phyloP scores from a whole-genome alignment of 495 filamentous ascomycete species.

The Penicillium subrubescens region DNA sequence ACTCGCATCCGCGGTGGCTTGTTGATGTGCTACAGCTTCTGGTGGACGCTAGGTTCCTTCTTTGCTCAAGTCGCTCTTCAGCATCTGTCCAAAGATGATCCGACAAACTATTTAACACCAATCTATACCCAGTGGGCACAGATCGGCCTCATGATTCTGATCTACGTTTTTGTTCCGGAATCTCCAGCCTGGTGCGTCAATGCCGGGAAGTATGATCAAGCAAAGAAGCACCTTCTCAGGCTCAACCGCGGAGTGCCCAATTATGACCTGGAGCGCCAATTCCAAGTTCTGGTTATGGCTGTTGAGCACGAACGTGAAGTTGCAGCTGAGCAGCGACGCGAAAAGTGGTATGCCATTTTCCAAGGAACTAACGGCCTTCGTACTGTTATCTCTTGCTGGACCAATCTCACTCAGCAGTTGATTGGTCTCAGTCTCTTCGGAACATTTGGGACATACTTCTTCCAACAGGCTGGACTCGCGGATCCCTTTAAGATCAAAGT shows the following conservation, averaged over 20 bases:
- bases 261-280: neutral
- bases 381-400: neutral
- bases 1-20: neutral
- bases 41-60: neutral
- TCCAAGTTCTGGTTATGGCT: neutral
- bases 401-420: neutral
- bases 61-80: neutral
- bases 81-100: neutral
- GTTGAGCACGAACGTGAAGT: neutral
- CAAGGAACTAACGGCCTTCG: neutral
- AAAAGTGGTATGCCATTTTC: neutral
- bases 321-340: neutral
- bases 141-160: neutral
- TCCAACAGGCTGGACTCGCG: neutral
- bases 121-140: neutral
- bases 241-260: neutral
- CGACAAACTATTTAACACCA: neutral
- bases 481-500: neutral
- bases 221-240: neutral
- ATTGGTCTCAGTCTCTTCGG: neutral
- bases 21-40: conserved; percentile 1
- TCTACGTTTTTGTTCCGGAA: neutral
- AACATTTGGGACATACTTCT: neutral
- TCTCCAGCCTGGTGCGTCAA: neutral
- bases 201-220: neutral